Evolutionary conservation across 192 early-diverging fungal species (phyloP).

Genomic region (Podila epigama): DNA sequence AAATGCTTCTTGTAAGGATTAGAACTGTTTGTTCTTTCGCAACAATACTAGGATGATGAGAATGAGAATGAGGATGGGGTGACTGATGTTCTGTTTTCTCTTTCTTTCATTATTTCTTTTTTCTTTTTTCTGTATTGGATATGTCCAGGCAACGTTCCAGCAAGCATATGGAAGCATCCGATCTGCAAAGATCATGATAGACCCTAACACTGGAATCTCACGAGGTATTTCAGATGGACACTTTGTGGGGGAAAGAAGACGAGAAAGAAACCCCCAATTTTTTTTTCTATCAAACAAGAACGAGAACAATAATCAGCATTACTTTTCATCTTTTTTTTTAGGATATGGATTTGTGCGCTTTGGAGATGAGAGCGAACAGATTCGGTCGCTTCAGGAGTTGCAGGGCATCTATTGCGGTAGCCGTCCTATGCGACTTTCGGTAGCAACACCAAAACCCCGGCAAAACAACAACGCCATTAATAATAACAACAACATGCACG

Average conservation of each 20-base stretch:
- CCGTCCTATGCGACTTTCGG: constrained; percentile 89
- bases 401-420: constrained; percentile 82
- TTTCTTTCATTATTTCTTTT: too few species aligned
- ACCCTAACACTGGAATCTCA: constrained; percentile 77
- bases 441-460: constrained; percentile 89
- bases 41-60: too few species aligned
- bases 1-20: constrained; percentile 71
- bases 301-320: background rate
- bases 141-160: constrained; percentile 74
- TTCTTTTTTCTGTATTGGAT: background rate
- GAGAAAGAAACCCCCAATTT: background rate
- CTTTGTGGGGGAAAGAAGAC: background rate
- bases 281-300: background rate
- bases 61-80: too few species aligned
- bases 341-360: constrained; percentile 97
- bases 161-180: constrained; percentile 79
- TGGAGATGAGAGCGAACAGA: constrained; percentile 85
- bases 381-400: constrained; percentile 90
- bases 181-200: constrained; percentile 90
- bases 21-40: background rate
- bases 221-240: constrained; percentile 48
- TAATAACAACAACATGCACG: constrained; percentile 8
- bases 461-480: background rate
- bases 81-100: too few species aligned
- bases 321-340: constrained; percentile 11